phyloP scores from a whole-genome alignment of 1,284 basidiomycete genomes.

The Ustilago crameri region DNA sequence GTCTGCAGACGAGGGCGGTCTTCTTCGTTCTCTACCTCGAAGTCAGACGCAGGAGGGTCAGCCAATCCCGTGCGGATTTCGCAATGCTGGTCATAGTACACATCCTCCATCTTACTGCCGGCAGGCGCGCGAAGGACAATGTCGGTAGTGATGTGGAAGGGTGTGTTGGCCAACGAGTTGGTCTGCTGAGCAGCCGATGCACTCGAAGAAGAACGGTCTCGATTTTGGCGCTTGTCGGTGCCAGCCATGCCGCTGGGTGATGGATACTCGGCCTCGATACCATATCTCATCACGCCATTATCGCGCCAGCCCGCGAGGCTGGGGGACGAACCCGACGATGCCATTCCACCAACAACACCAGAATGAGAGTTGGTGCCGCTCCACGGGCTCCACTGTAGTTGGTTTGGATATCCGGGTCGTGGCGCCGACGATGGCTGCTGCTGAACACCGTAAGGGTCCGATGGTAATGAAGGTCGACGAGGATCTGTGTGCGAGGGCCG shows the following conservation, averaged over 20 bases:
- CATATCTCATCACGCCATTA: slow-evolving; percentile 25
- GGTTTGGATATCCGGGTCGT: slow-evolving; percentile 16
- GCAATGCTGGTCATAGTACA: slow-evolving; percentile 56
- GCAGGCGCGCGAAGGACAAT: slow-evolving; percentile 50
- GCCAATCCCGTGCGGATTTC: slow-evolving; percentile 41
- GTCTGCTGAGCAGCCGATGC: slow-evolving; percentile 40
- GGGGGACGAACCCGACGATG: slow-evolving; percentile 20
- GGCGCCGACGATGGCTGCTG: slow-evolving; percentile 19
- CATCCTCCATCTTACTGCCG: slow-evolving; percentile 52
- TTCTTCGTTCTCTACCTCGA: slow-evolving; percentile 49
- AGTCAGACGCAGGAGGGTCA: slow-evolving; percentile 45
- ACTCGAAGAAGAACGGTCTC: slow-evolving; percentile 33
- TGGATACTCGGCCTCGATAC: slow-evolving; percentile 22
- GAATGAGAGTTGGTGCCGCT: slow-evolving; percentile 17
- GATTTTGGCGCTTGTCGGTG: slow-evolving; percentile 40
- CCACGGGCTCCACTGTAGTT: slow-evolving; percentile 37
- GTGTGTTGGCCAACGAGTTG: slow-evolving; percentile 43
- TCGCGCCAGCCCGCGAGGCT: slow-evolving; percentile 36
- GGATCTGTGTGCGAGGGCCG: slow-evolving; percentile 34
- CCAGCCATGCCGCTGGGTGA: slow-evolving; percentile 35
- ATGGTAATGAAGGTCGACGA: slow-evolving; percentile 40
- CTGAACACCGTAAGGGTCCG: slow-evolving; percentile 24
- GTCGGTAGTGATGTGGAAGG: slow-evolving; percentile 52
- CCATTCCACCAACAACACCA: slow-evolving; percentile 22
- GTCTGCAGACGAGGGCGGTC: slow-evolving; percentile 48